A percentile compares a stretch with the other conserved stretches of the same genome.
These are phyloP conservation scores for Amanita pseudoporphyria DNA, from an alignment of 768 basidiomycete genomes.

Conservation along the genomic window DNA sequence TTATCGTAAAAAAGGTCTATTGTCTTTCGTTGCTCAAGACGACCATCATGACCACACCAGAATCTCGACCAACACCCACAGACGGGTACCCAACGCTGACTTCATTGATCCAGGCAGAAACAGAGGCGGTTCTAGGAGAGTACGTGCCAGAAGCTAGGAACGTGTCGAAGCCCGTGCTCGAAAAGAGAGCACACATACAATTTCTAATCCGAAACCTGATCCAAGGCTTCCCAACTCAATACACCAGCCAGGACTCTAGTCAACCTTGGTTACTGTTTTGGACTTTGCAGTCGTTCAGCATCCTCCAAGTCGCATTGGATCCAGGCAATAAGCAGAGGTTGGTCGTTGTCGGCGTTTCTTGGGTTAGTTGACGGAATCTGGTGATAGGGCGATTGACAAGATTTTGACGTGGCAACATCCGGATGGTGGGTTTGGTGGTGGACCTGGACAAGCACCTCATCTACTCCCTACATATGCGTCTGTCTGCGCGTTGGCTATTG, in stretches of 20 bases:
- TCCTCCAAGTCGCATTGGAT: constrained; percentile 72
- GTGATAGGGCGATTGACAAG: constrained; percentile 64
- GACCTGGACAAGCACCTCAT: constrained; percentile 82
- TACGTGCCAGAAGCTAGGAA: constrained; percentile 31
- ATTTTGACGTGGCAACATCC: constrained; percentile 77
- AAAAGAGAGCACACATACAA: constrained; percentile 61
- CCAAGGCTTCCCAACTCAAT: constrained; percentile 75
- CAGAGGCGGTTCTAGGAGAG: constrained; percentile 51
- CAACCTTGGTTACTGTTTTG: constrained; percentile 95
- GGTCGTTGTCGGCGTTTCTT: constrained; percentile 12
- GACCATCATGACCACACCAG: constrained; percentile 4
- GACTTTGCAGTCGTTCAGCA: constrained; percentile 77
- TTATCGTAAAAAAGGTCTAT: background rate
- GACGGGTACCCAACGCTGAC: constrained; percentile 61
- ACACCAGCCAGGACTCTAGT: constrained; percentile 83
- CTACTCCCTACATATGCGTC: constrained; percentile 86
- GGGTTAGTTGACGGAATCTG: background rate
- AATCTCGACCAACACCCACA: constrained; percentile 26
- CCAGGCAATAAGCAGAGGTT: constrained; percentile 69
- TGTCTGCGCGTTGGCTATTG: constrained; percentile 76
- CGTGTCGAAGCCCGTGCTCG: constrained; percentile 27
- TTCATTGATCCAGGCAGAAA: constrained; percentile 50
- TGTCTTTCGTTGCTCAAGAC: background rate
- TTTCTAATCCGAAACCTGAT: constrained; percentile 64
- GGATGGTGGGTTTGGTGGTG: constrained; percentile 87